Base-by-base conservation (phyloP, 164 flowering plant genomes). In the Houttuynia cordata region DNA sequence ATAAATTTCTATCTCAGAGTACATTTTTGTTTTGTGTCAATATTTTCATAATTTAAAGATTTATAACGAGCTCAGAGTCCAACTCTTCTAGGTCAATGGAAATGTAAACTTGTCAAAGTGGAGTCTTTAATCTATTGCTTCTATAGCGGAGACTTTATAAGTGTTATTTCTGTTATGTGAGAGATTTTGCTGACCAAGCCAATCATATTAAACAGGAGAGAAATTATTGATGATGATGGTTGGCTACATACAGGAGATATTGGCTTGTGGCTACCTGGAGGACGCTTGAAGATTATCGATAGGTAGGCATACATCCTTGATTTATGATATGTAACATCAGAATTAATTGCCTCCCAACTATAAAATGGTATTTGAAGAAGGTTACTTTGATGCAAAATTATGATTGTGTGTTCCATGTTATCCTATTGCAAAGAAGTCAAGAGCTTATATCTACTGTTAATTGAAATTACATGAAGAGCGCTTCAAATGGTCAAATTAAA, bases 231-330 rank as follows among this genome's bases (percentile, higher is more conserved):
- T 73, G 88, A 85, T 49, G 92, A 89, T 57, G 88, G 90, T 68
- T 89, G 96, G 98, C 82, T 92, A 62, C 97, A 92, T 70, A 84
- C 94, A 10, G 98, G 98, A 70, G 98, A 93, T 57, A 82, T 93
- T 55, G 98, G 98, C 45, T 51, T 75, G 68, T 87, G 93, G 97
- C 61, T 76, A 37, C 80, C 80, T 58, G 87, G 81, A 59, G 97
- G 97, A 14, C 94, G 97, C 66, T 73, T 93, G 49, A 86, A 86
- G 80, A 93, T 93, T 57, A 85, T 93, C 74, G 98, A 93, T 72
- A 86, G 98, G 98, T 87, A 57, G 71, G 64, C 17, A 45, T 45
- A 45, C 49, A 45, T 17, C 9, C 1, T 45, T 45, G 4, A 12
- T 17, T 45, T 12, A 45, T 0, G 12, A 12, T 7, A 45, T 7